Base-by-base conservation (phyloP, 192 early-diverging fungal genomes). In the Coemansia sp. region DNA sequence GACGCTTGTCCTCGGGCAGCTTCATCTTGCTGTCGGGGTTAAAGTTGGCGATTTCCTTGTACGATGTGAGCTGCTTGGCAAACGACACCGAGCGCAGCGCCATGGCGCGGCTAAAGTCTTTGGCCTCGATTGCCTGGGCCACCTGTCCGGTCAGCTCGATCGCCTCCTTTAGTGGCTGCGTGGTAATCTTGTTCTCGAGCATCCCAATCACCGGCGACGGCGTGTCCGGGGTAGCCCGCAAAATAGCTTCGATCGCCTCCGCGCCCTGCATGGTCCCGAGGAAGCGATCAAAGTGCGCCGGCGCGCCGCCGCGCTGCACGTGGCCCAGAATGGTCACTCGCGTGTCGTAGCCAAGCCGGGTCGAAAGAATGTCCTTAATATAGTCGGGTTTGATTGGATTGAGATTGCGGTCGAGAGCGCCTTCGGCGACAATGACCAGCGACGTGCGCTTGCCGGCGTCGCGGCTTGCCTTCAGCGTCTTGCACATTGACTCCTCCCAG, bases 181-280 rank as follows among this genome's bases (percentile, higher is more conserved):
- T 82, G 0, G 84, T 90, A 48, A 97, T 86, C 71, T 89, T 88
- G 82, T 97, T 95, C 55, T 93, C 78, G 22, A 75, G 80, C 80
- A 94, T 90, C 9, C 92, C 93, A 51, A 98, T 98, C 83, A 98
- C 90, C 12, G 88, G 88, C 34, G 92, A 87, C n/a, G 92, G 91
- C 12, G 83, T 83, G 5, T 88, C 87, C 2, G 90, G 90, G 23
- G 81, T 94, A 11, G 90, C 82, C 27, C 81, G 79, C 53, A 98
- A 57, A 17, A 95, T 91, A 11, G 92, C 95, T 42, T 98, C 89
- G 15, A 98, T 88, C 9, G 95, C 95, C 60, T 90, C 90, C 12
- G 89, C 90, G 45, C 91, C 92, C 73, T 98, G 95, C 52, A 93
- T 84, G 2, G 94, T 98, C 21, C 88, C 93, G 71, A 97, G 64